Evolutionary conservation across 331 rosid genomes (phyloP).

Genomic region (Pyracantha coccinea): DNA sequence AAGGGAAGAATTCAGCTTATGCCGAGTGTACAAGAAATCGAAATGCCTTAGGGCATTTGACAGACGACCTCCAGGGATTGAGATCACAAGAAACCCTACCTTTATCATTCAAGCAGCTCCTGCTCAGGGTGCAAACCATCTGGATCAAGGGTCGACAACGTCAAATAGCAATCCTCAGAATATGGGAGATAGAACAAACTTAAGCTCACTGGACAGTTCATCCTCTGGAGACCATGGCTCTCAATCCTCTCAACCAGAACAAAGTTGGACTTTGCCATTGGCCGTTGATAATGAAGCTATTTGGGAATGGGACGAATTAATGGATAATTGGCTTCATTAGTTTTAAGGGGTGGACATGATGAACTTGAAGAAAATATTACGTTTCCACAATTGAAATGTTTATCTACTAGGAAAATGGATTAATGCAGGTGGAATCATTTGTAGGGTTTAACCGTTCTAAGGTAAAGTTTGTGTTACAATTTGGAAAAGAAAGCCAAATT

Average conservation of each 20-base stretch:
- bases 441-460: not conserved
- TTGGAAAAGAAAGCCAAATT: not conserved
- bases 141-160: too few species aligned
- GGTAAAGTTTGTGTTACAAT: not conserved
- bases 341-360: not conserved
- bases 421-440: not conserved
- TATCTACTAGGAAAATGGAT: not conserved
- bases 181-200: conserved; percentile 2
- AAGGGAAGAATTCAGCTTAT: conserved; percentile 67
- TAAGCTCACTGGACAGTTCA: conserved; percentile 20
- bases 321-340: conserved; percentile 14
- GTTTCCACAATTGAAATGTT: not conserved
- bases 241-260: conserved; percentile 5
- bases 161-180: too few species aligned
- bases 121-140: not conserved
- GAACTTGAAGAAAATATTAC: not conserved
- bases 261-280: conserved; percentile 16
- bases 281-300: conserved; percentile 25
- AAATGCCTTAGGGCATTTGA: conserved; percentile 75
- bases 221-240: conserved; percentile 31
- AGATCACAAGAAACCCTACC: not conserved
- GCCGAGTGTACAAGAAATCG: conserved; percentile 76
- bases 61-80: conserved; percentile 45
- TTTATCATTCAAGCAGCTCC: not conserved
- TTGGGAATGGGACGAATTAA: conserved; percentile 48